Percentiles rank a stretch among this genome's conserved stretches.
Conservation (phyloP, 495 filamentous ascomycete species). For the Annulohypoxylon bovei region DNA sequence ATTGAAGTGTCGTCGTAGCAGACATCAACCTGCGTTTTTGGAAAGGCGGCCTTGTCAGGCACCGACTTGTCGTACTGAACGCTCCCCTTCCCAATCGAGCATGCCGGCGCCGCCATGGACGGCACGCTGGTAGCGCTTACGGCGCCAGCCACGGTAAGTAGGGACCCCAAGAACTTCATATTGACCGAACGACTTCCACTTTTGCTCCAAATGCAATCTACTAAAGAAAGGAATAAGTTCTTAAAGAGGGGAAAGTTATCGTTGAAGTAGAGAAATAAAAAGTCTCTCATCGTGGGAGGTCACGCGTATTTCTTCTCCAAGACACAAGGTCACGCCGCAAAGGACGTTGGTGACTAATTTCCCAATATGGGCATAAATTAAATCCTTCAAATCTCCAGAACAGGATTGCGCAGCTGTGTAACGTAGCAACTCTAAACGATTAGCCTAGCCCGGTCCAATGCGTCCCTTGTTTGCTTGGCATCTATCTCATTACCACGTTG, state of each 20-base stretch:
- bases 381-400: slow-evolving; percentile 25
- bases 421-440: slow-evolving; percentile 22
- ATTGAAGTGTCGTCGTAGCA: slow-evolving; percentile 48
- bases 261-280: not conserved
- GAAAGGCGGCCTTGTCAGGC: slow-evolving; percentile 39
- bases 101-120: slow-evolving; percentile 39
- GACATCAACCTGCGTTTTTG: slow-evolving; percentile 46
- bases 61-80: slow-evolving; percentile 45
- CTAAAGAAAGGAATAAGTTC: not conserved
- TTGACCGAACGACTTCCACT: not conserved
- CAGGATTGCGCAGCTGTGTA: slow-evolving; percentile 20
- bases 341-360: slow-evolving; percentile 23
- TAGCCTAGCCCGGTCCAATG: slow-evolving; percentile 10
- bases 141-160: slow-evolving; percentile 18
- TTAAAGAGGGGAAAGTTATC: not conserved
- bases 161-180: slow-evolving; percentile 23
- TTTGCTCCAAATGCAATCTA: not conserved
- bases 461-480: slow-evolving; percentile 29
- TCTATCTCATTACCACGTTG: slow-evolving; percentile 25
- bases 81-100: slow-evolving; percentile 40
- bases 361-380: slow-evolving; percentile 32
- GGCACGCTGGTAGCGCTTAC: slow-evolving; percentile 28
- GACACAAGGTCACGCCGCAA: not conserved
- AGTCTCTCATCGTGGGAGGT: slow-evolving; percentile 6
- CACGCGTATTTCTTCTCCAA: slow-evolving; percentile 18